phyloP scores from a whole-genome alignment of 1,284 basidiomycete genomes.

The Vanrija sp. region DNA sequence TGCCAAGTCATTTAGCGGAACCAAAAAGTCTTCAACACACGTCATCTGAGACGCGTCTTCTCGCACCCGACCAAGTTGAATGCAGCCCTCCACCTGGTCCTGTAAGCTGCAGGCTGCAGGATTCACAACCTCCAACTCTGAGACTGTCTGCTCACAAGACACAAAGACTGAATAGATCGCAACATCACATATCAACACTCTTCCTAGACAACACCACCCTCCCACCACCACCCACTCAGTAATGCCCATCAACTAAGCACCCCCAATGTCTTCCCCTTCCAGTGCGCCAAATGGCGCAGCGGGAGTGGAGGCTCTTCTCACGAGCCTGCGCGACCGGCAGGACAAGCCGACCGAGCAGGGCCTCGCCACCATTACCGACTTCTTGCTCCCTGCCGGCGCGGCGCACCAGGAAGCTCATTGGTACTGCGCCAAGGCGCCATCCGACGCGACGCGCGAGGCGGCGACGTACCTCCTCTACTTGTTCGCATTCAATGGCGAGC shows the following conservation, averaged over 20 bases:
- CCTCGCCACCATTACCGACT: not conserved
- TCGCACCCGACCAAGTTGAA: too few relatives aligned
- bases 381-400: constrained; percentile 5
- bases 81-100: too few relatives aligned
- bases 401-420: constrained; percentile 24
- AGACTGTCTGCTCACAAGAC: too few relatives aligned
- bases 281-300: too few relatives aligned
- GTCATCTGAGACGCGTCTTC: not conserved
- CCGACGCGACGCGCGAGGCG: constrained; percentile 42
- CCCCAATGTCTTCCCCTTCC: not conserved
- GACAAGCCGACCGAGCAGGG: not conserved
- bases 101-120: too few relatives aligned
- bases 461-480: constrained; percentile 74
- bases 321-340: too few relatives aligned
- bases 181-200: not conserved
- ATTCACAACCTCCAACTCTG: too few relatives aligned
- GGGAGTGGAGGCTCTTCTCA: too few relatives aligned
- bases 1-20: too few relatives aligned
- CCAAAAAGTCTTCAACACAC: too few relatives aligned
- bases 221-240: not conserved
- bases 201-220: not conserved
- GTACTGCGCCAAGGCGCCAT: constrained; percentile 34
- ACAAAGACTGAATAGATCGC: too few relatives aligned
- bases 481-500: constrained; percentile 64
- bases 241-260: not conserved